These are phyloP conservation scores for Teunomyces lycoperdinae DNA, from an alignment of 805 yeast species.

Conservation along the genomic window DNA sequence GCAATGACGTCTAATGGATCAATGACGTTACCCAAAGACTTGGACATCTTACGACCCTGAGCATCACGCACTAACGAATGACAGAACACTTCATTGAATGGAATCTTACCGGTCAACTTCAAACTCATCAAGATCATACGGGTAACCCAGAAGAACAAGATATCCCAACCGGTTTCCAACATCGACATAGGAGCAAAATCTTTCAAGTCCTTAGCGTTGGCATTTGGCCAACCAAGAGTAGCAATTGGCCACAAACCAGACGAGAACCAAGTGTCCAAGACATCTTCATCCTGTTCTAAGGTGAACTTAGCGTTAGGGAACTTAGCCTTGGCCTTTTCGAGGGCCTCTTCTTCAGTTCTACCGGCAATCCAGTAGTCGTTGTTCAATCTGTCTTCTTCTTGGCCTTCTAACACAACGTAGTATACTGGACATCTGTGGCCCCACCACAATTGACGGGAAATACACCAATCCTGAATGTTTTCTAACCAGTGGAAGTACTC, in stretches of 20 bases:
- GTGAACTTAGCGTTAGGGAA: slow-evolving; percentile 70
- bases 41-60: slow-evolving; percentile 98
- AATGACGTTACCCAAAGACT: slow-evolving; percentile 92
- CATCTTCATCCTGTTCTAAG: slow-evolving; percentile 95
- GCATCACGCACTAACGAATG: slow-evolving; percentile 98
- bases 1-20: slow-evolving; percentile 93
- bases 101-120: slow-evolving; percentile 85
- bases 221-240: slow-evolving; percentile 92
- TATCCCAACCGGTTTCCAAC: slow-evolving; percentile 99
- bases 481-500: slow-evolving; percentile 96
- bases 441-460: slow-evolving; percentile 89
- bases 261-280: slow-evolving; percentile 97
- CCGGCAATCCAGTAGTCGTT: slow-evolving; percentile 91
- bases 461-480: slow-evolving; percentile 98
- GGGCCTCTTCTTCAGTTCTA: slow-evolving; percentile 77
- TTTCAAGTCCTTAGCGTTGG: slow-evolving; percentile 64
- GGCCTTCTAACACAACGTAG: slow-evolving; percentile 76
- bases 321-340: slow-evolving; percentile 68
- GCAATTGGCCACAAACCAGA: slow-evolving; percentile 98
- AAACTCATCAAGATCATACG: slow-evolving; percentile 92
- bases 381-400: slow-evolving; percentile 54
- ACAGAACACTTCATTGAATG: slow-evolving; percentile 96
- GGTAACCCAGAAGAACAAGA: slow-evolving; percentile 97
- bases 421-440: slow-evolving; percentile 98
- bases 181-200: slow-evolving; percentile 85